Evolutionary conservation across 1,139 yeast species (phyloP).

Genomic region (Sugiyamaella novakii): DNA sequence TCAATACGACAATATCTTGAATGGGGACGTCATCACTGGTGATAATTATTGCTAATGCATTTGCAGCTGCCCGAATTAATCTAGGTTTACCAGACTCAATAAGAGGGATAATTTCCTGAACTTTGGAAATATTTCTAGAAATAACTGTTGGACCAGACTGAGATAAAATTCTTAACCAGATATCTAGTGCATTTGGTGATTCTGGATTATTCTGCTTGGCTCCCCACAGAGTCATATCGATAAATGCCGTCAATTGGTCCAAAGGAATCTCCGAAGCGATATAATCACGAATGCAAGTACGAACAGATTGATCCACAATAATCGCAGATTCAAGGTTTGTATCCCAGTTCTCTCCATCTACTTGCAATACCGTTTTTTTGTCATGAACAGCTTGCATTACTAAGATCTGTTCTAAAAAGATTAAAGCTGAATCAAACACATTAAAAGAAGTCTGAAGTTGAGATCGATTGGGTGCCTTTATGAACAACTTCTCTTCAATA

Average conservation of each 20-base stretch:
- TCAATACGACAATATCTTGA: constrained; percentile 15
- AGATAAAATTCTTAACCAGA: constrained; percentile 34
- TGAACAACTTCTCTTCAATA: constrained; percentile 11
- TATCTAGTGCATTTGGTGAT: constrained; percentile 22
- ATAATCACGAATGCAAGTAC: constrained; percentile 42
- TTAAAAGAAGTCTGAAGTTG: constrained; percentile 24
- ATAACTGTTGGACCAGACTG: constrained; percentile 36
- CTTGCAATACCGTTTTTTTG: constrained; percentile 56
- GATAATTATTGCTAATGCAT: constrained; percentile 57
- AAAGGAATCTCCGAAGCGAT: constrained; percentile 25
- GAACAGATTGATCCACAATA: constrained; percentile 60
- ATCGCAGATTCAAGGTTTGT: constrained; percentile 71
- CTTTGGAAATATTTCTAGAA: constrained; percentile 18
- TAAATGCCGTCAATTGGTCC: constrained; percentile 5
- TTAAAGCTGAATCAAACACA: constrained; percentile 41
- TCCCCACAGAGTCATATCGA: constrained; percentile 14
- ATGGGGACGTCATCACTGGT: constrained; percentile 46
- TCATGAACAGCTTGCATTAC: constrained; percentile 64
- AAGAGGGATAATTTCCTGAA: constrained; percentile 25
- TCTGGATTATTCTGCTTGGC: constrained; percentile 5
- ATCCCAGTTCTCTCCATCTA: constrained; percentile 73
- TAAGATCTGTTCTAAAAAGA: constrained; percentile 50
- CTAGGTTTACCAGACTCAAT: constrained; percentile 36
- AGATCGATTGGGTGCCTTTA: constrained; percentile 11
- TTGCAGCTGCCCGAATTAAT: constrained; percentile 46